Evolutionary conservation across 345 rosid species (phyloP).

Genomic region (Eutrema japonicum): DNA sequence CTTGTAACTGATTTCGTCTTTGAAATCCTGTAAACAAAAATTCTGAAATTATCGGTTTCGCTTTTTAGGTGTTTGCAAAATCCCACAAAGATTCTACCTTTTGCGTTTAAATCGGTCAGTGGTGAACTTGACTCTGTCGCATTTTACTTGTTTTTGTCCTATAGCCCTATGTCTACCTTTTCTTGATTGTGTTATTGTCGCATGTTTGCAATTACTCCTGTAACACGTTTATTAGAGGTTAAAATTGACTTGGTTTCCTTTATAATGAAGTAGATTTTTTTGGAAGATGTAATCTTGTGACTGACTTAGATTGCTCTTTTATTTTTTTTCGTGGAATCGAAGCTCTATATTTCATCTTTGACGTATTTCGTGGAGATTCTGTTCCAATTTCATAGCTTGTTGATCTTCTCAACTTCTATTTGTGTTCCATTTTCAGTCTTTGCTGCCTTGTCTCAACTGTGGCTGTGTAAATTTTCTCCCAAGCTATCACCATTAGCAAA

Average conservation of each 20-base stretch:
- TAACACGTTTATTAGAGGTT: background rate
- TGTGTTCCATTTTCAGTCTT: slow-evolving; percentile 45
- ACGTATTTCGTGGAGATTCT: background rate
- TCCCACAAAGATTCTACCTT: slow-evolving; percentile 36
- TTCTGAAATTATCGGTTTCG: slow-evolving; percentile 17
- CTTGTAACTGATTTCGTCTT: background rate
- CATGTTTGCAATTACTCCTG: background rate
- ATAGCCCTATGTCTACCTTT: background rate
- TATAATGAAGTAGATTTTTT: background rate
- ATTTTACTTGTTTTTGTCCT: background rate
- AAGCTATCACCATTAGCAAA: slow-evolving; percentile 28
- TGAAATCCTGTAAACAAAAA: background rate
- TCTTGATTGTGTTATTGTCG: background rate
- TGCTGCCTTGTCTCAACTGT: slow-evolving; percentile 49
- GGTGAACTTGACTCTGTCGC: background rate
- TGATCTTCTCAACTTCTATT: slow-evolving; percentile 16
- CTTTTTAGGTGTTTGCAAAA: slow-evolving; percentile 25
- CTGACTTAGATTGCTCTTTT: background rate
- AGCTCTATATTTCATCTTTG: background rate
- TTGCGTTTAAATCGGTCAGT: slow-evolving; percentile 40
- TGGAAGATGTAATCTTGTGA: slow-evolving; percentile 7
- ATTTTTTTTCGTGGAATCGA: background rate
- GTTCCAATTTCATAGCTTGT: slow-evolving; percentile 17
- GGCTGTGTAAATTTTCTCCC: slow-evolving; percentile 46
- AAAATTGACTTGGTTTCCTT: background rate